Base-by-base conservation (phyloP, 345 rosid species). In the Luvunga scandens region DNA sequence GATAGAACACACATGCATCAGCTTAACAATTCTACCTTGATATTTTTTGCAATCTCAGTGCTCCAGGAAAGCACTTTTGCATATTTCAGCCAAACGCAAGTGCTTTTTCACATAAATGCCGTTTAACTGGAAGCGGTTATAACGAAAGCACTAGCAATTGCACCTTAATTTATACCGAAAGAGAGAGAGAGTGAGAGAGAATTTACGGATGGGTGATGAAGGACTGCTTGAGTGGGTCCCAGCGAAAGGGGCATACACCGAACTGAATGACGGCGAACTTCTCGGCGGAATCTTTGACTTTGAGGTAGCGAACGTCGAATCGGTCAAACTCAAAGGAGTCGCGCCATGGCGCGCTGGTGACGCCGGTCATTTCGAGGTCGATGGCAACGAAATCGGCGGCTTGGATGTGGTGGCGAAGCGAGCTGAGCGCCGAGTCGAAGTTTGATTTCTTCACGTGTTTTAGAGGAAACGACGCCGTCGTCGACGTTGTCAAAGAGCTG, bases 341-440 rank as follows among this genome's bases (percentile, higher is more conserved):
- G 4, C 99, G 82, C 99, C 98, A 96, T 5, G 97, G 97, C 18
- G 97, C 90, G 79, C 91, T 92, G 2, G 92, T 87, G 64, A 96
- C 79, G 24, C 99, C 99, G 27, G 93, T 96, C 99, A 96, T 96
- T 77, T 96, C 98, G 61, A 94, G 85, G 88, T 96, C 98, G 77
- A 96, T 86, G 53, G 99, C 98, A 56, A 96, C 91, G 86, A 92
- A 96, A 70, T 94, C 97, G 2, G 98, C 98, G 31, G 91, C 89
- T 31, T 87, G 84, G 14, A 96, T 88, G 62, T 88, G 93, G 42
- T 75, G 28, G 56, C 88, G 80, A 60, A 96, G 93, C 75, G 91
- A 86, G 38, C 81, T 72, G 56, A 91, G 89, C 33, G 88, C 72
- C 25, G 93, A 59, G 42, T 89, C 91, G 89, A 96, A 96, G 89